Conservation (phyloP, 2,329 filamentous ascomycete genomes). For the Fusarium humuli region DNA sequence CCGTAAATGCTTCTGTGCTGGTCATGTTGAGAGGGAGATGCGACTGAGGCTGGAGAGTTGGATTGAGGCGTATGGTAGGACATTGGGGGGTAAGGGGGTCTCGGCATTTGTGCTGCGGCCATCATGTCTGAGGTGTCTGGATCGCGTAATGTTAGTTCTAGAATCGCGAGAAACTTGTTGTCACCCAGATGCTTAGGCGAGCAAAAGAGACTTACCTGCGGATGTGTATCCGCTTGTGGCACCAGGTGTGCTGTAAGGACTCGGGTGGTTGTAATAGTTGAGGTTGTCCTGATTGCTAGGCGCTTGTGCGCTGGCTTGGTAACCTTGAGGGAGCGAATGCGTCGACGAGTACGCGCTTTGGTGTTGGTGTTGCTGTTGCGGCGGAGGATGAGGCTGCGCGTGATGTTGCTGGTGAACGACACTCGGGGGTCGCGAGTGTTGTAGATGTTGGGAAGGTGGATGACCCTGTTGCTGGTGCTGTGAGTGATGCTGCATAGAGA, state of each 20-base stretch:
- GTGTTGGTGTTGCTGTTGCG: conserved; percentile 71
- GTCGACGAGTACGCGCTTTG: conserved; percentile 75
- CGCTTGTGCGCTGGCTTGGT: conserved; percentile 74
- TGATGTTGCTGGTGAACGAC: conserved; percentile 80
- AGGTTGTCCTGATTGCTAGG: conserved; percentile 73
- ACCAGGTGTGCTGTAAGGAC: conserved; percentile 85
- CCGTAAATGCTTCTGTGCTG: conserved; percentile 89
- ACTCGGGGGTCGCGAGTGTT: conserved; percentile 77
- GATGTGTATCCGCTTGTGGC: conserved; percentile 86
- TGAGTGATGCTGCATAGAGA: conserved; percentile 79
- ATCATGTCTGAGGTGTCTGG: conserved; percentile 73
- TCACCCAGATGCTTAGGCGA: conserved; percentile 6
- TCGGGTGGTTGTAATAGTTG: conserved; percentile 82
- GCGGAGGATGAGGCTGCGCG: conserved; percentile 71
- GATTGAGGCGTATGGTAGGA: conserved; percentile 94
- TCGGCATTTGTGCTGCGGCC: conserved; percentile 76
- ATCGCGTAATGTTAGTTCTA: conserved; percentile 34
- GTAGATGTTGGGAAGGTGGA: conserved; percentile 73
- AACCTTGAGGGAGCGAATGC: conserved; percentile 73
- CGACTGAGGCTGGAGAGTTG: conserved; percentile 92
- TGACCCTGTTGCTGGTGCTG: conserved; percentile 80
- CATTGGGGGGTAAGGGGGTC: conserved; percentile 87
- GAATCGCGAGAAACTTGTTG: conserved; percentile 14
- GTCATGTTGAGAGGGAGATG: conserved; percentile 89
- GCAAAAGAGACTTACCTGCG: conserved; percentile 73